A percentile compares a stretch with the other conserved stretches of the same genome.
Conservation (phyloP, 2,329 filamentous ascomycete genomes). For the Aureobasidium sp. region DNA sequence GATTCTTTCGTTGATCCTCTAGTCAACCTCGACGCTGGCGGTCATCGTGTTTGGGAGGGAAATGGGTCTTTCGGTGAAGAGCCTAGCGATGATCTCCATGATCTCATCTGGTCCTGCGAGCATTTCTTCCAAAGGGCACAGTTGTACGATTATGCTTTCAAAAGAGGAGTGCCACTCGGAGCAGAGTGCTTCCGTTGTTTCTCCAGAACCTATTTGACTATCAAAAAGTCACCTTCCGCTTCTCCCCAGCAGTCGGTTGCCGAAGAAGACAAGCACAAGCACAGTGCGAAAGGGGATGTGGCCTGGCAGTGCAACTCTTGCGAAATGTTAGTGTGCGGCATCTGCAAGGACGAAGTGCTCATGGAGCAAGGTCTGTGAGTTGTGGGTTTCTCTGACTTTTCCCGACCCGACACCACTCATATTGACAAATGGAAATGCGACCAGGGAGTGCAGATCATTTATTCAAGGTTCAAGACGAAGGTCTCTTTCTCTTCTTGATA, state of each 20-base stretch:
- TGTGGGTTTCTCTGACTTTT: no score
- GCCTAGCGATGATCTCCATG: constrained; percentile 22
- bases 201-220: not conserved
- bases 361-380: not conserved
- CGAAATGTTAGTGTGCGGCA: constrained; percentile 19
- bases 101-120: constrained; percentile 24
- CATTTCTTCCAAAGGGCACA: constrained; percentile 21
- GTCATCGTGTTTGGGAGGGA: constrained; percentile 6
- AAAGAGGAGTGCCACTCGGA: constrained; percentile 20
- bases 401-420: not conserved
- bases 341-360: constrained; percentile 11
- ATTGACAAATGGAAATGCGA: not conserved
- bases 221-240: constrained; percentile 6
- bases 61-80: constrained; percentile 19
- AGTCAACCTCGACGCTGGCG: constrained; percentile 16
- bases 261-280: not conserved
- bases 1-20: not conserved
- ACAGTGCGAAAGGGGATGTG: not conserved
- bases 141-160: constrained; percentile 8
- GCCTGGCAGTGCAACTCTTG: constrained; percentile 19
- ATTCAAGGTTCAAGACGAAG: no score
- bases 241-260: no score
- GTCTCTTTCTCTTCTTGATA: no score
- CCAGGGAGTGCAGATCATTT: not conserved
- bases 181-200: constrained; percentile 26